A percentile compares a stretch with the other conserved stretches of the same genome.
Evolutionary conservation across 805 yeast species (phyloP).

Genomic region (Priceomyces carsonii): DNA sequence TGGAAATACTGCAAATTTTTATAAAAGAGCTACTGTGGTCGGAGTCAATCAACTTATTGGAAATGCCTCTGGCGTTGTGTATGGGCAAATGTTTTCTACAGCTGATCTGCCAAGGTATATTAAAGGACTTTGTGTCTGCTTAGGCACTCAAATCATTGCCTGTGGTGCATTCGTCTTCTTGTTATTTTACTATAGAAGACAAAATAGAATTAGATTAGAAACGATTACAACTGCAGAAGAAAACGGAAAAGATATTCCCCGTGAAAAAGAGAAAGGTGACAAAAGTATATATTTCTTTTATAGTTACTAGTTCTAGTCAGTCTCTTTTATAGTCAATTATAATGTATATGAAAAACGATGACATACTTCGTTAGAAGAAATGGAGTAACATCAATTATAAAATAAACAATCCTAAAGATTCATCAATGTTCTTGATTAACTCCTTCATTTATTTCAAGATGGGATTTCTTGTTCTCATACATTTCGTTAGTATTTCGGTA

Average conservation of each 20-base stretch:
- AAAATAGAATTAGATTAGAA: conserved; percentile 5
- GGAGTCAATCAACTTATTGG: conserved; percentile 47
- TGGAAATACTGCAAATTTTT: conserved; percentile 41
- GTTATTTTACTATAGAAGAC: conserved; percentile 5
- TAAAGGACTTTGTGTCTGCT: conserved; percentile 6
- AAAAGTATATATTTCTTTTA: conserved; percentile 5
- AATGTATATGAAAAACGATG: no score
- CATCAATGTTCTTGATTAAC: no score
- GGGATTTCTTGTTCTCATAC: no score
- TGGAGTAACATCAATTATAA: no score
- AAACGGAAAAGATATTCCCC: background rate
- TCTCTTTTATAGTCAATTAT: no score
- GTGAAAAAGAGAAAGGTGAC: conserved; percentile 4
- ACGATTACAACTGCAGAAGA: conserved; percentile 3
- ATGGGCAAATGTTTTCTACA: conserved; percentile 7
- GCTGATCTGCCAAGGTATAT: conserved; percentile 8
- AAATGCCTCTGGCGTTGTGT: conserved; percentile 43
- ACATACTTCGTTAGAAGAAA: no score
- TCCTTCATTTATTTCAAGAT: no score
- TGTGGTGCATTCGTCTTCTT: conserved; percentile 5
- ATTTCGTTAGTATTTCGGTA: no score
- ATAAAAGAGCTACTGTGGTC: conserved; percentile 43
- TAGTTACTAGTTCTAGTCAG: conserved; percentile 5
- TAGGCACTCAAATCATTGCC: conserved; percentile 6
- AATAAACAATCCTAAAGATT: no score